Percentiles rank a stretch among this genome's conserved stretches.
Conservation (phyloP, 768 basidiomycete species). For the Paxillus ammoniavirescens region DNA sequence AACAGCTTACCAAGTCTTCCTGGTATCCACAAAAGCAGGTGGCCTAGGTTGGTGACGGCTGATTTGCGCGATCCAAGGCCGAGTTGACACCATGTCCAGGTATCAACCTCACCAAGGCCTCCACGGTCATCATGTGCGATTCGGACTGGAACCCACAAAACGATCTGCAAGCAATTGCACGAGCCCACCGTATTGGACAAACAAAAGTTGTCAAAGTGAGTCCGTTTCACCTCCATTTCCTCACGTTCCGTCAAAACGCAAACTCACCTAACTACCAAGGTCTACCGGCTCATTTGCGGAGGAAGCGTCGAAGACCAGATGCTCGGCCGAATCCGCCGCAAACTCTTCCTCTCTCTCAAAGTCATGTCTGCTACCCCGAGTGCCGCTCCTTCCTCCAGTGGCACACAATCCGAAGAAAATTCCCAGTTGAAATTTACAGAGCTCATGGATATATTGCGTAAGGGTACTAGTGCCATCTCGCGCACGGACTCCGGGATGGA, state of each 20-base stretch:
- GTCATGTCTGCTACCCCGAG: conserved; percentile 48
- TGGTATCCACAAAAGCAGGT: conserved; percentile 71
- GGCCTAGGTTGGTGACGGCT: conserved; percentile 50
- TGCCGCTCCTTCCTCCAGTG: conserved; percentile 15
- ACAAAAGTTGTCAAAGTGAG: conserved; percentile 64
- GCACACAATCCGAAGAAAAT: conserved; percentile 22
- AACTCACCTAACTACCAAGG: conserved; percentile 33
- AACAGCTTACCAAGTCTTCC: conserved; percentile 61
- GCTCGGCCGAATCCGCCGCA: conserved; percentile 67
- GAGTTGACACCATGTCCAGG: conserved; percentile 39
- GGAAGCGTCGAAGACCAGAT: conserved; percentile 78
- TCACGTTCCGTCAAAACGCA: not conserved
- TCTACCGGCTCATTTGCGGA: conserved; percentile 66
- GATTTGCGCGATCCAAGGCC: not conserved
- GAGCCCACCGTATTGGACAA: conserved; percentile 81
- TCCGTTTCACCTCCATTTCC: not conserved
- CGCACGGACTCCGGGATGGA: conserved; percentile 37
- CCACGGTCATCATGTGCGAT: conserved; percentile 80
- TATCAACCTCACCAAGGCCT: conserved; percentile 81
- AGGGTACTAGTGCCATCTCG: conserved; percentile 55
- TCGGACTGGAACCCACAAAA: conserved; percentile 72
- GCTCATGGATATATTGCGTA: conserved; percentile 55
- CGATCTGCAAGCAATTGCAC: conserved; percentile 82
- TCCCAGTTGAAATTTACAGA: conserved; percentile 40
- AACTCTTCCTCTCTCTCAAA: conserved; percentile 65